Percentiles rank a stretch among this genome's conserved stretches.
Conservation (phyloP, 805 yeast species). For the Yarrowia sp. region DNA sequence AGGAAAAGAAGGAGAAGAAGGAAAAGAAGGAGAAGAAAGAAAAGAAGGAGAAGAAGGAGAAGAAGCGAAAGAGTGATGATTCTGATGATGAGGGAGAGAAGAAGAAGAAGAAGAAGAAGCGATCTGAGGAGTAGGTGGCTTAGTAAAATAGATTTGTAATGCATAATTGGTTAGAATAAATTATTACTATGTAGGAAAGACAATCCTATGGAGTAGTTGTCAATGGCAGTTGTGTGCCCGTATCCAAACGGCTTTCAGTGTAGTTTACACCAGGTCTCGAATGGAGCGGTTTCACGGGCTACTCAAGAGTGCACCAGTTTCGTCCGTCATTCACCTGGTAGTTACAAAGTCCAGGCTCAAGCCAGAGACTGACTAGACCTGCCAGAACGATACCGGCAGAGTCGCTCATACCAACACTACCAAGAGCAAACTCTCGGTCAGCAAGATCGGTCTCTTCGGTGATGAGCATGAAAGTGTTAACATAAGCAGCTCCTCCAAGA, state of each 20-base stretch:
- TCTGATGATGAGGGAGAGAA: slow-evolving; percentile 34
- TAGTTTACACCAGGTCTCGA: too few species aligned
- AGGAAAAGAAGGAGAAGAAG: slow-evolving; percentile 46
- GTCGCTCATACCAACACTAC: slow-evolving; percentile 83
- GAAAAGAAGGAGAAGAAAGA: slow-evolving; percentile 41
- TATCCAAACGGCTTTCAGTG: too few species aligned
- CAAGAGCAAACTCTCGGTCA: slow-evolving; percentile 79
- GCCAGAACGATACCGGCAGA: slow-evolving; percentile 85
- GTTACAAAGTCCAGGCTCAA: slow-evolving; percentile 75
- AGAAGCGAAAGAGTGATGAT: slow-evolving; percentile 47
- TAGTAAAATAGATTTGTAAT: slow-evolving; percentile 23
- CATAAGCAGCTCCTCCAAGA: slow-evolving; percentile 89
- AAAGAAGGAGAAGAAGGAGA: slow-evolving; percentile 45
- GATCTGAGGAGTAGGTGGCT: slow-evolving; percentile 18
- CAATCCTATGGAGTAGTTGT: too few species aligned
- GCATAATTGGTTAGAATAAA: slow-evolving; percentile 14
- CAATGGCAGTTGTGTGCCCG: too few species aligned
- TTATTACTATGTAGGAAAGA: neutral
- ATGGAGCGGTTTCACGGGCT: neutral
- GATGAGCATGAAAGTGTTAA: slow-evolving; percentile 83
- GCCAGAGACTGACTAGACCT: slow-evolving; percentile 73
- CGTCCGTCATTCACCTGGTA: slow-evolving; percentile 76
- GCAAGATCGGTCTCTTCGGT: slow-evolving; percentile 60
- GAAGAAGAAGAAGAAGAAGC: slow-evolving; percentile 38
- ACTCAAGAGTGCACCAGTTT: slow-evolving; percentile 66